Evolutionary conservation across 768 basidiomycete genomes (phyloP), one percentile per base, ranked within the genome.

Genomic region (Tremella yokohamensis): DNA sequence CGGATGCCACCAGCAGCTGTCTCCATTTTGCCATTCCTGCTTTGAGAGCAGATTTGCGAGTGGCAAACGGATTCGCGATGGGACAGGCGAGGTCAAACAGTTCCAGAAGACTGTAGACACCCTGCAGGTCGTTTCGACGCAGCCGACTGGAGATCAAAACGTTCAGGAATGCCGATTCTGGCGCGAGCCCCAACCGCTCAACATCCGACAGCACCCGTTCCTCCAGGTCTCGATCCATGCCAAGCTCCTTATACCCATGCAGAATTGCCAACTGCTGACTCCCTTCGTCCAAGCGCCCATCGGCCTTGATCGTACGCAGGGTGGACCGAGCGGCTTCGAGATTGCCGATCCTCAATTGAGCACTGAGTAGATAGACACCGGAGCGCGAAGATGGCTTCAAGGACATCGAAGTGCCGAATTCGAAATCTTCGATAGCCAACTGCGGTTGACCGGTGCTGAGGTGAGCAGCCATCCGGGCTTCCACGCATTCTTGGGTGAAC

Each of bases 241-340:
- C 61, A 12, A 65, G 49, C 1, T 45, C 54, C 40, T 54, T 47
- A 26, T 65, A 65, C 22, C 64, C 64, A 18, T 54, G 24, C 4
- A 65, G 48, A n/a, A 65, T 65, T 2, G 61, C 49, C 38, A 65
- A 29, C 60, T 65, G 64, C 47, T 62, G 56, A 40, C 44, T 22
- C 12, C 34, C 22, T 16, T 56, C 24, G 47, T 59, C 57, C 2
- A 15, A 12, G 3, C 38, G 20, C 1, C 54, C 58, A 13, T n/a
- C 24, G 3, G 37, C 37, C n/a, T 53, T 49, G 0, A 61, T 54
- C 42, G 55, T 39, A 34, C 18, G 19, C 15, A 62, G 50, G 1
- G 53, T 38, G 3, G 44, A 40, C 24, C 55, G 11, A 18, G 64
- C 64, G 1, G 49, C 39, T 4, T 39, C 42, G n/a, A 65, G 26